Base-by-base conservation (phyloP, 495 filamentous ascomycete genomes). In the Gamarada debralockiae region DNA sequence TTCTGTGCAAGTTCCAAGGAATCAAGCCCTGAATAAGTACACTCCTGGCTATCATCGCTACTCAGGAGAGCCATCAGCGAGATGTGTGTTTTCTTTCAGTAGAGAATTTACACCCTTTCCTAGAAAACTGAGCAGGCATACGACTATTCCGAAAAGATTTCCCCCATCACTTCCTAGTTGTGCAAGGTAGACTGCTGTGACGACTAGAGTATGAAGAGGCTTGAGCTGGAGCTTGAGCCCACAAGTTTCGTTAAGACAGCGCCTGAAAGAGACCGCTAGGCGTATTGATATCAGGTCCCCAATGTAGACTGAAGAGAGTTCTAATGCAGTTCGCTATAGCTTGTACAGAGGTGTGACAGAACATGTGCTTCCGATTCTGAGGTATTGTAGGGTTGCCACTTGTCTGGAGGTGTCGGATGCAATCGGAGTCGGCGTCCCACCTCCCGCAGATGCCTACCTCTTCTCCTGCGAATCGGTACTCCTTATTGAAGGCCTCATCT, bases 401-500 rank as follows among this genome's bases (percentile, higher is more conserved):
- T 2, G 42, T 49, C 8, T 40, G 23, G 1, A 58, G 43, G 2
- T 58, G 25, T 7, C 65, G 61, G 24, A 67, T 48, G 39, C 65
- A 70, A 25, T 65, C 62, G 3, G 67, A 70, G 42, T 70, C 68
- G 10, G 67, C 65, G 44, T 72, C 65, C 68, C 69, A 73, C 56
- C 71, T 56, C 12, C 71, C 71, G 45, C 69, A 73, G 10, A 68
- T 64, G 48, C 70, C 69, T 1, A 70, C 58, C 34, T 73, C 65
- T 50, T 72, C 64, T 20, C 69, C 70, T 13, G 63, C 38, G 42
- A 64, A 73, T 33, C 60, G 55, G 20, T 57, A 64, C 15, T 73
- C 70, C 12, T 75, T 71, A 21, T 70, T 69, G 44, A 77, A 78
- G 0, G 65, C 62, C 52, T 74, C 72, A 58, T 80, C 78, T n/a